Conservation (phyloP, 768 basidiomycete species). For the Lactifluus subvellereus region DNA sequence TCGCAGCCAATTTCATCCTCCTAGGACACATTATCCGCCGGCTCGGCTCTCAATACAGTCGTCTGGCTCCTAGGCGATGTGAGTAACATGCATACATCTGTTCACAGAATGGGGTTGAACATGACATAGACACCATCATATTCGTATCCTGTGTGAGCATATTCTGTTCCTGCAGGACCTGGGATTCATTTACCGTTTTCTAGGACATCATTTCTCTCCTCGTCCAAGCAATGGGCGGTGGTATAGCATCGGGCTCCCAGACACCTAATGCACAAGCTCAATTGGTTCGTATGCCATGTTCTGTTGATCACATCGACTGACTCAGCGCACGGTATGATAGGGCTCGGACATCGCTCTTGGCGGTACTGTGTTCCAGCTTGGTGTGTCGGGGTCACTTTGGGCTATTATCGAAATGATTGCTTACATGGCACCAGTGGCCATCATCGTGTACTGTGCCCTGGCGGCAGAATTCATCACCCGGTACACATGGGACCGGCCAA, state of each 20-base stretch:
- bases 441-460: slow-evolving; percentile 8
- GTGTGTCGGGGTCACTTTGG: neutral
- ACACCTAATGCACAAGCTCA: neutral
- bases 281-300: neutral
- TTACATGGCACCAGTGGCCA: slow-evolving; percentile 12
- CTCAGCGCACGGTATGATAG: neutral
- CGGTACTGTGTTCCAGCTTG: slow-evolving; percentile 21
- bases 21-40: slow-evolving; percentile 19
- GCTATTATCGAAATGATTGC: neutral
- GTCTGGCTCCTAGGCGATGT: slow-evolving; percentile 20
- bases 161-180: neutral
- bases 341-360: slow-evolving; percentile 18
- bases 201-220: slow-evolving; percentile 21
- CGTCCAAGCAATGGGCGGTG: slow-evolving; percentile 17
- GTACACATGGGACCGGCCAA: slow-evolving; percentile 2
- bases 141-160: slow-evolving; percentile 19
- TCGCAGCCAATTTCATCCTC: slow-evolving; percentile 23
- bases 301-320: neutral
- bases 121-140: slow-evolving; percentile 7
- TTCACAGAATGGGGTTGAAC: neutral
- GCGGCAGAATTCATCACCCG: slow-evolving; percentile 18
- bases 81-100: neutral
- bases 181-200: neutral
- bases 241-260: slow-evolving; percentile 3
- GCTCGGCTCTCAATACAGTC: slow-evolving; percentile 20